A percentile compares a stretch with the other conserved stretches of the same genome.
Evolutionary conservation across 2,329 filamentous ascomycete species (phyloP).

Genomic region (Hyphodiscus sp.): DNA sequence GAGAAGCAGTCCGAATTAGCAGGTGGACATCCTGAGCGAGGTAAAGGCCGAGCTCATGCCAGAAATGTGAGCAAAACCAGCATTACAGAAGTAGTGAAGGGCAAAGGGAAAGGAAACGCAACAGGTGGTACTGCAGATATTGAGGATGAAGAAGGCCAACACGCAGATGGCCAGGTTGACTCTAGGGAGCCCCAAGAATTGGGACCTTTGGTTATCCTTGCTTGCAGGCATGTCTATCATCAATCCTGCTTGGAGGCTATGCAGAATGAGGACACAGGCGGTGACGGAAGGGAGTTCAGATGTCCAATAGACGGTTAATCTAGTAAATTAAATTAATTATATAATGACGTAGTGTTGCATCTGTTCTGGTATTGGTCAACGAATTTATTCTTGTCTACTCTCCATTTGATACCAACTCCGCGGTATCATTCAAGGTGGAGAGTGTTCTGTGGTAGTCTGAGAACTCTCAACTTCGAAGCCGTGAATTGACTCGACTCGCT

Average conservation of each 20-base stretch:
- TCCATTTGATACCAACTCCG: too few relatives aligned
- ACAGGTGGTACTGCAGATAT: slow-evolving; percentile 29
- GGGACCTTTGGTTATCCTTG: slow-evolving; percentile 60
- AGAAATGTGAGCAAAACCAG: slow-evolving; percentile 23
- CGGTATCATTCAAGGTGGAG: too few relatives aligned
- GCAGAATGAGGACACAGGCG: slow-evolving; percentile 46
- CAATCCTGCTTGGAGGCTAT: slow-evolving; percentile 61
- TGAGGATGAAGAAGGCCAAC: slow-evolving; percentile 30
- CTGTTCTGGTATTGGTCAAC: not conserved
- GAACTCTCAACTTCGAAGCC: too few relatives aligned
- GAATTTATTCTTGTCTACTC: too few relatives aligned
- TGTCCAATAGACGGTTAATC: slow-evolving; percentile 35
- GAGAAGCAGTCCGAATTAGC: slow-evolving; percentile 27
- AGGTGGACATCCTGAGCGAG: slow-evolving; percentile 30
- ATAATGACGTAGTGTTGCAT: slow-evolving; percentile 1
- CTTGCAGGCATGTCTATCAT: slow-evolving; percentile 67
- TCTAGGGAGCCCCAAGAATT: slow-evolving; percentile 44
- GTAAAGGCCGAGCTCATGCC: slow-evolving; percentile 35
- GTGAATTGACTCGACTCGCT: too few relatives aligned
- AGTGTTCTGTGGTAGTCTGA: too few relatives aligned
- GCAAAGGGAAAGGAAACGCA: slow-evolving; percentile 19
- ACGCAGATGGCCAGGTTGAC: slow-evolving; percentile 19
- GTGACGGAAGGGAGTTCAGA: slow-evolving; percentile 33
- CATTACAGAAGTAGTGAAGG: slow-evolving; percentile 11
- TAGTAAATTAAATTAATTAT: slow-evolving; percentile 11